Conservation (phyloP, 176 grass and related monocot genomes). For the Musa beccarii region DNA sequence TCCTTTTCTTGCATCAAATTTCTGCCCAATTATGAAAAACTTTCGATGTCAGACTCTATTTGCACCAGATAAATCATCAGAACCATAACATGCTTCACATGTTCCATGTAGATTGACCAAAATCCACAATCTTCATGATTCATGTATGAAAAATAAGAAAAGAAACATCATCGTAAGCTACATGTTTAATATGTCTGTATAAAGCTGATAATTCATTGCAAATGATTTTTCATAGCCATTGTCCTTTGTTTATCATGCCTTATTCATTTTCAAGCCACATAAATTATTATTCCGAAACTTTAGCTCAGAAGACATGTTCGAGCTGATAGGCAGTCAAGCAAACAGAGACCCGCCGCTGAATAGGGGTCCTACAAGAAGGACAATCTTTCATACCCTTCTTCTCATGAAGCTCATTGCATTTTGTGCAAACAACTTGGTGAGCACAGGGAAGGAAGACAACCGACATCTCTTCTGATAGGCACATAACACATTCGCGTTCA, state of each 20-base stretch:
- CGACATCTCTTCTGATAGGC: conserved; percentile 39
- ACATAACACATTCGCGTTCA: conserved; percentile 45
- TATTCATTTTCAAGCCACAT: conserved; percentile 10
- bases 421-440: conserved; percentile 39
- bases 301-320: not conserved
- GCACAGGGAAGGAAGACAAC: conserved; percentile 53
- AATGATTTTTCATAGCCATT: conserved; percentile 1
- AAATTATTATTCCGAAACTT: not conserved
- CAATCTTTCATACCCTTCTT: conserved; percentile 38
- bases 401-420: conserved; percentile 38
- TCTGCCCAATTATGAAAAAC: too few relatives aligned
- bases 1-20: too few relatives aligned
- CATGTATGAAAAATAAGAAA: not conserved
- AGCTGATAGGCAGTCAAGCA: conserved; percentile 23
- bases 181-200: not conserved
- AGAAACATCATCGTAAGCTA: not conserved
- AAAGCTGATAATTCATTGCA: not conserved
- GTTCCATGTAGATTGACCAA: too few relatives aligned
- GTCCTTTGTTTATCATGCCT: not conserved
- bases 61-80: too few relatives aligned
- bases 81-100: too few relatives aligned
- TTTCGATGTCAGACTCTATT: too few relatives aligned
- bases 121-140: too few relatives aligned
- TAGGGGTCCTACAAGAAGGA: conserved; percentile 40
- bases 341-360: conserved; percentile 29